Percentiles rank a stretch among this genome's conserved stretches.
Conservation (phyloP, 371 early-diverging fungal species). For the Mucor indicus region DNA sequence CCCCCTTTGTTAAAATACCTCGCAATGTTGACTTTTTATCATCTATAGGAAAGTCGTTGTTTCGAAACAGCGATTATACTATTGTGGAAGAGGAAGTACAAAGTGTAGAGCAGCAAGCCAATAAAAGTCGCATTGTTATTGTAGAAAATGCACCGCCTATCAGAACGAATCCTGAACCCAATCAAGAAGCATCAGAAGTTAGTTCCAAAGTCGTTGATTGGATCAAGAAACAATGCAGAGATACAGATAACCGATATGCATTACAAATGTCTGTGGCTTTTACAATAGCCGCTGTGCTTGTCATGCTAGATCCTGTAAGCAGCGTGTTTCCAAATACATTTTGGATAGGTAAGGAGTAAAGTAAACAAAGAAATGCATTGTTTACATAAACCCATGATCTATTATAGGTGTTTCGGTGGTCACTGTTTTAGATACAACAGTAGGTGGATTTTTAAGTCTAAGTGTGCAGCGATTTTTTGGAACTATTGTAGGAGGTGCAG, state of each 20-base stretch:
- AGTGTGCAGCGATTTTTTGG: slow-evolving; percentile 36
- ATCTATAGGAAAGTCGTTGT: too few relatives aligned
- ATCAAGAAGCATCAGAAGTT: too few relatives aligned
- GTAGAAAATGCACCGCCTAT: too few relatives aligned
- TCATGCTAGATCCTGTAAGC: slow-evolving; percentile 16
- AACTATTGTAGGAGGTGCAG: slow-evolving; percentile 28
- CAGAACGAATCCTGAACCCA: too few relatives aligned
- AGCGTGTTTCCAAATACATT: slow-evolving; percentile 19
- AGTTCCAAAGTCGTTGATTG: too few relatives aligned
- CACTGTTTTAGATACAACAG: slow-evolving; percentile 33
- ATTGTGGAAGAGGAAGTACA: too few relatives aligned
- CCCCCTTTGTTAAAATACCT: too few relatives aligned
- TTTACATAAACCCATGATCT: neutral
- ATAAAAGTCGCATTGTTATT: too few relatives aligned
- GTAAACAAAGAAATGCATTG: neutral
- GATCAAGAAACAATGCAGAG: slow-evolving; percentile 7
- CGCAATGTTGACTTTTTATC: too few relatives aligned
- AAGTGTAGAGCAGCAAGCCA: too few relatives aligned
- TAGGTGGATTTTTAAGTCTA: slow-evolving; percentile 30
- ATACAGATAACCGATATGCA: slow-evolving; percentile 18
- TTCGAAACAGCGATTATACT: too few relatives aligned
- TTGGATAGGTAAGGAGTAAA: slow-evolving; percentile 19
- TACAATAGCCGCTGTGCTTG: slow-evolving; percentile 15
- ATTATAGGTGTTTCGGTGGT: slow-evolving; percentile 35
- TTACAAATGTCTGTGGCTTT: slow-evolving; percentile 23